Base-by-base conservation (phyloP, 164 flowering plant species). In the Piper longum region DNA sequence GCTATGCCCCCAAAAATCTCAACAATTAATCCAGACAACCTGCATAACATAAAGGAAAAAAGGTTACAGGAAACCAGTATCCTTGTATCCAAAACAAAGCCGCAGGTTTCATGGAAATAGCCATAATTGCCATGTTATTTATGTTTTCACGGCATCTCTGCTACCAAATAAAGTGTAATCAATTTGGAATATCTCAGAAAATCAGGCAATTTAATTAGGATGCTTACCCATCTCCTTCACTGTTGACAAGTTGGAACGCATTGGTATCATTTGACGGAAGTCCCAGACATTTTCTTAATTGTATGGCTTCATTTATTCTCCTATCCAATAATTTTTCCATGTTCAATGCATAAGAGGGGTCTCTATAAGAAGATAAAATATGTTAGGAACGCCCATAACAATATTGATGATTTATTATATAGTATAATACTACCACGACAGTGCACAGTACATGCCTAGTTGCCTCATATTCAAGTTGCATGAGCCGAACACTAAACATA, bases 401-500 rank as follows among this genome's bases (percentile, higher is more conserved):
- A 7, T 26, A 16, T 17, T 56, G 59, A 9, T 16, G 39, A 8
- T 6, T 8, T 56, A 56, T 56, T 8, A 7, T 56, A 56, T 26
- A 26, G 2, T 26, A 56, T 56, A 26, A 56, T 3, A 61, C 39
- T 26, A 60, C 57, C 13, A 39, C 17, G 39, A 16, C 4, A 4
- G 26, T 11, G 7, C 13, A 18, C 17, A 13, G 18, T 1, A 59
- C 16, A 56, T 74, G 83, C 98, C 88, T 74, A 14, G 74, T 55
- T 62, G 86, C 84, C 72, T 93, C 98, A 56, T 88, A 96, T 78
- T 90, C 96, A 5, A 88, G 76, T 72, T 93, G 97, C 98, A 93
- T 93, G 39, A 93, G 82, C 36, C 98, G 84, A 57, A 93, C 97
- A 75, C 89, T 82, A 66, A 85, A 93, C 98, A 93, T 90, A 54